Conservation (phyloP, 352 stramenopile species). For the Phytophthora sansomeana region DNA sequence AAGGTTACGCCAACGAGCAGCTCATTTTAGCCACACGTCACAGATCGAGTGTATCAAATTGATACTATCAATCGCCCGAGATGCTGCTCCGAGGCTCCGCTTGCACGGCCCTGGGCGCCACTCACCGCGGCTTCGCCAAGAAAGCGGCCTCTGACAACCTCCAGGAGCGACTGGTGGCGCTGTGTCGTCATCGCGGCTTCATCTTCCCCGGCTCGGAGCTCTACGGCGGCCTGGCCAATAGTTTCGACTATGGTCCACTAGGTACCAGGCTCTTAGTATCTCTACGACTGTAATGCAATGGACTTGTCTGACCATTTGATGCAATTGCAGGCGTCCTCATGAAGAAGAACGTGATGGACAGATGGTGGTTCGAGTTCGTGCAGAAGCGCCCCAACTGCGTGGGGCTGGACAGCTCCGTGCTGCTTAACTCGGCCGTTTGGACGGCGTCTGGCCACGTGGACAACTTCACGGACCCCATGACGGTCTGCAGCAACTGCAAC, state of each 20-base stretch:
- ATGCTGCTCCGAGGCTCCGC: conserved; percentile 18
- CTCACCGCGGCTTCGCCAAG: conserved; percentile 46
- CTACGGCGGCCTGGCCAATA: conserved; percentile 97
- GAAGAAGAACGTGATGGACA: conserved; percentile 98
- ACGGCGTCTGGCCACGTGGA: conserved; percentile 96
- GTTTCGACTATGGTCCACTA: conserved; percentile 98
- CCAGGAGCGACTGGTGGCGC: conserved; percentile 77
- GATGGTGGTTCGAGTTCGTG: conserved; percentile 98
- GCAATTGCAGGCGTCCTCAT: conserved; percentile 83
- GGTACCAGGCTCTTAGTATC: conserved; percentile 29
- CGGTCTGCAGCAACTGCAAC: conserved; percentile 96
- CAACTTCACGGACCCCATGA: conserved; percentile 98
- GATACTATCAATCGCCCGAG: not conserved
- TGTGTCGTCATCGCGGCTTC: conserved; percentile 93
- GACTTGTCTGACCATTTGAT: conserved; percentile 3
- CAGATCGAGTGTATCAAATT: conserved; percentile 9
- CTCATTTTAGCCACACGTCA: conserved; percentile 4
- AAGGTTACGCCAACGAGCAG: too few relatives aligned
- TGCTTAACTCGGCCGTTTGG: conserved; percentile 96
- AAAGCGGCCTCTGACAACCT: conserved; percentile 44
- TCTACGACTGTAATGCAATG: not conserved
- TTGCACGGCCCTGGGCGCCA: conserved; percentile 8
- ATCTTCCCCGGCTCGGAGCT: conserved; percentile 96
- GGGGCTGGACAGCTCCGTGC: conserved; percentile 96
- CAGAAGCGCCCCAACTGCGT: conserved; percentile 94